phyloP scores from a whole-genome alignment of 305 asterid genomes.

The Stenogyne calaminthoides region DNA sequence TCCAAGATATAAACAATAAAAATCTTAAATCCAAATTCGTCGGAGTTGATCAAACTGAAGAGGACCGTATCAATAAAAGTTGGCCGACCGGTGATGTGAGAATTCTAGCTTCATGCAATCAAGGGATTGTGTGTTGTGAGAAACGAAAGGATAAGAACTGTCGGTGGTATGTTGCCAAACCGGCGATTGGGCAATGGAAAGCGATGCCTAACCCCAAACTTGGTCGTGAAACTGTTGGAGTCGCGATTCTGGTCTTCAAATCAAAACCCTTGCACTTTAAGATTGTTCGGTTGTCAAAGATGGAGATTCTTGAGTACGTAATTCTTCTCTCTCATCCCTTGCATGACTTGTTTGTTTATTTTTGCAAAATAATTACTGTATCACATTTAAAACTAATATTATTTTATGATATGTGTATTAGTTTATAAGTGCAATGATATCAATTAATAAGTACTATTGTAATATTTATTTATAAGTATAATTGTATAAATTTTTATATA shows the following conservation, averaged over 20 bases:
- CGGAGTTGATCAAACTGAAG: not conserved
- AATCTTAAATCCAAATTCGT: not conserved
- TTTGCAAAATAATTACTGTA: no score
- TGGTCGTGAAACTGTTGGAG: not conserved
- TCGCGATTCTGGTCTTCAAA: slow-evolving; percentile 22
- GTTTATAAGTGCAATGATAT: no score
- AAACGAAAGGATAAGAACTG: not conserved
- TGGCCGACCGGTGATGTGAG: not conserved
- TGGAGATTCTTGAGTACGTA: not conserved
- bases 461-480: no score
- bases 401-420: no score
- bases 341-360: no score
- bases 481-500: no score
- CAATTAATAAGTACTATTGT: no score
- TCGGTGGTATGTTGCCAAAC: slow-evolving; percentile 29
- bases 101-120: slow-evolving; percentile 38
- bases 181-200: slow-evolving; percentile 35
- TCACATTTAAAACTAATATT: no score
- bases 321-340: no score
- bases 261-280: slow-evolving; percentile 33
- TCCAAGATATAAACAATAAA: not conserved
- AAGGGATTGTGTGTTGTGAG: slow-evolving; percentile 32
- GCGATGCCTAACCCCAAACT: slow-evolving; percentile 34
- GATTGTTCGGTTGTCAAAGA: slow-evolving; percentile 41
- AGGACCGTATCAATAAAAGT: not conserved